phyloP scores from a whole-genome alignment of 495 filamentous ascomycete genomes.

The Penicillium goetzii region DNA sequence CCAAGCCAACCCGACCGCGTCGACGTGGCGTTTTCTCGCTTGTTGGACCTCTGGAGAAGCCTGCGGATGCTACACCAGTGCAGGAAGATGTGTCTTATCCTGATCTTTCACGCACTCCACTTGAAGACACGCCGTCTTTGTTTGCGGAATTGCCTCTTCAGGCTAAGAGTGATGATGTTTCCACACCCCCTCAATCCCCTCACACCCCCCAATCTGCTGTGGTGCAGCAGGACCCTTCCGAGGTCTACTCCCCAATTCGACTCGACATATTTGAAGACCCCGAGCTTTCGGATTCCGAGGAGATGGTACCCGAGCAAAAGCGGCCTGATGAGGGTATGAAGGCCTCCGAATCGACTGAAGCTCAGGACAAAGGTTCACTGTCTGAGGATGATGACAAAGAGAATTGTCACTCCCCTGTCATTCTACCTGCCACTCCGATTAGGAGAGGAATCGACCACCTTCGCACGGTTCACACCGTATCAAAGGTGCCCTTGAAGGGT shows the following conservation, averaged over 20 bases:
- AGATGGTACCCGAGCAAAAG: not conserved
- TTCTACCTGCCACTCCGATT: conserved; percentile 42
- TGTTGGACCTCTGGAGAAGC: conserved; percentile 33
- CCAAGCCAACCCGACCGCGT: conserved; percentile 36
- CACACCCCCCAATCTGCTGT: conserved; percentile 9
- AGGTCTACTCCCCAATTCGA: conserved; percentile 21
- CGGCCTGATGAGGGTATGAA: not conserved
- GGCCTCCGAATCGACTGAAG: conserved; percentile 20
- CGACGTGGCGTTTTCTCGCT: conserved; percentile 53
- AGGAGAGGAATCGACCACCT: conserved; percentile 30
- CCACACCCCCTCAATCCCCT: conserved; percentile 16
- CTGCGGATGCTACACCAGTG: conserved; percentile 13
- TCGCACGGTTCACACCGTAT: conserved; percentile 67
- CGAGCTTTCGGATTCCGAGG: conserved; percentile 8
- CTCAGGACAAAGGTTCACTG: conserved; percentile 11
- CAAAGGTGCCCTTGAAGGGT: conserved; percentile 75
- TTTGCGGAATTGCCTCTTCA: conserved; percentile 28
- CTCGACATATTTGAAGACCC: conserved; percentile 33
- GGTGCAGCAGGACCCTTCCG: conserved; percentile 8
- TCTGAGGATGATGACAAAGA: conserved; percentile 34
- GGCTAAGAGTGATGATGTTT: conserved; percentile 14
- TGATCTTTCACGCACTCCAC: conserved; percentile 27
- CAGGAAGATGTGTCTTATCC: conserved; percentile 32
- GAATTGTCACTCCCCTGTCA: conserved; percentile 31
- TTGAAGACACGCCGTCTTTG: conserved; percentile 24